Conservation (phyloP, 2,329 filamentous ascomycete species). For the Hymenotorrendiella dingleyae region DNA sequence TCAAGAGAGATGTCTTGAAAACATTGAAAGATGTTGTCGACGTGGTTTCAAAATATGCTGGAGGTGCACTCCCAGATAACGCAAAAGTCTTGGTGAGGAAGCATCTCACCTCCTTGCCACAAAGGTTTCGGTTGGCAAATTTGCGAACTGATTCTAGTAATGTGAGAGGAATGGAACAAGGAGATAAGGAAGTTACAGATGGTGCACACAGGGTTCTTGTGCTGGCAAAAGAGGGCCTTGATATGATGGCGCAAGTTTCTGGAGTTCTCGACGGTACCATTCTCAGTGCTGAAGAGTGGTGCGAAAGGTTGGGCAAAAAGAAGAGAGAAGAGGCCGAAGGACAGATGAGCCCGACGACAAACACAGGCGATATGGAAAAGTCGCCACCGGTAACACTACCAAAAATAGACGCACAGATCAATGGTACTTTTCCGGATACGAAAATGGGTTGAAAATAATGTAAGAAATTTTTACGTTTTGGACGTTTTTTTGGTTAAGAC, state of each 20-base stretch:
- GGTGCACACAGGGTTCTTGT: constrained; percentile 74
- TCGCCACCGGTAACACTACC: too few relatives aligned
- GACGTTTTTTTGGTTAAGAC: too few relatives aligned
- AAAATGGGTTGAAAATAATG: constrained; percentile 20
- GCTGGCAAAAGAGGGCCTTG: constrained; percentile 81
- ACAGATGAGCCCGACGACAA: not conserved
- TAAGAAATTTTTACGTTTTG: too few relatives aligned
- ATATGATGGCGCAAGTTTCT: constrained; percentile 91
- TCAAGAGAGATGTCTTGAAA: constrained; percentile 68
- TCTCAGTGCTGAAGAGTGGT: constrained; percentile 86
- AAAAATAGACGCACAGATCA: too few relatives aligned
- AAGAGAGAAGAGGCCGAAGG: constrained; percentile 26
- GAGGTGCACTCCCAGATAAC: constrained; percentile 86
- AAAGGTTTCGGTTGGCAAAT: constrained; percentile 71
- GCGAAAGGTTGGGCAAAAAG: constrained; percentile 61
- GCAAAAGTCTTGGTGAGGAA: constrained; percentile 75
- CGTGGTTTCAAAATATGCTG: constrained; percentile 82
- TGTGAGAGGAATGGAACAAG: constrained; percentile 34
- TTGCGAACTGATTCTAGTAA: constrained; percentile 33
- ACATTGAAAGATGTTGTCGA: constrained; percentile 76
- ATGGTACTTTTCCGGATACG: too few relatives aligned
- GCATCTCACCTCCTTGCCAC: constrained; percentile 78
- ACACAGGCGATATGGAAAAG: constrained; percentile 11
- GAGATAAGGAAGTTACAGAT: constrained; percentile 42
- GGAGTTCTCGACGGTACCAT: constrained; percentile 85